Conservation (phyloP, 768 basidiomycete genomes). For the Tulasnella sp. region DNA sequence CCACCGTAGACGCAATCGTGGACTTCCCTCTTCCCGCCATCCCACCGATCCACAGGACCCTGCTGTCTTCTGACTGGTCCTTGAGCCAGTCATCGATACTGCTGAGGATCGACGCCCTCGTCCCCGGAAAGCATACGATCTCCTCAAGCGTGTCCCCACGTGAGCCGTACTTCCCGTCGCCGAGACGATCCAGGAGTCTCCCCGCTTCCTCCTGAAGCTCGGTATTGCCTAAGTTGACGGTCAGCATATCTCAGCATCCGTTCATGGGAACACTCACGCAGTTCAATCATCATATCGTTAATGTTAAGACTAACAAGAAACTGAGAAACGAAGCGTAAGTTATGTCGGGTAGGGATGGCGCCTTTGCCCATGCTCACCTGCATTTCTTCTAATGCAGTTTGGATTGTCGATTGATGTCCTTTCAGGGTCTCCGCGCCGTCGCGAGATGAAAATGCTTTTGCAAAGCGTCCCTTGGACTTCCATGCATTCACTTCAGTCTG, state of each 20-base stretch:
- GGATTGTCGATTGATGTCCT: neutral
- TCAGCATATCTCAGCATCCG: neutral
- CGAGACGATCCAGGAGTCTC: slow-evolving; percentile 99
- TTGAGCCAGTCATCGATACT: neutral
- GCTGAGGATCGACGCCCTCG: neutral
- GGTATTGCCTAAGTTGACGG: neutral
- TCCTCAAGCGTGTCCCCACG: slow-evolving; percentile 68
- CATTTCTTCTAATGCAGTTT: neutral
- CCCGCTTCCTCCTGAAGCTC: slow-evolving; percentile 14
- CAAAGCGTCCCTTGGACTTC: neutral
- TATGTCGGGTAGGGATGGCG: neutral
- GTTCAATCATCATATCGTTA: neutral
- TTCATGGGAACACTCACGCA: neutral
- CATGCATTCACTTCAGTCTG: too few species aligned
- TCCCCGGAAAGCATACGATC: neutral
- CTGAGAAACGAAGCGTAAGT: neutral
- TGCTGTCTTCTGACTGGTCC: neutral
- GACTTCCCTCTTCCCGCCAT: neutral
- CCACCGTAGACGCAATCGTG: neutral
- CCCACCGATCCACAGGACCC: neutral
- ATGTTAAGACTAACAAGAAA: neutral
- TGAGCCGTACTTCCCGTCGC: slow-evolving; percentile 95
- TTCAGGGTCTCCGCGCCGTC: neutral
- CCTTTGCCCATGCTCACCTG: neutral
- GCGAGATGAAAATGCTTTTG: neutral